phyloP scores from a whole-genome alignment of 208 protist species.

The Herpetomonas samuelpessoai region DNA sequence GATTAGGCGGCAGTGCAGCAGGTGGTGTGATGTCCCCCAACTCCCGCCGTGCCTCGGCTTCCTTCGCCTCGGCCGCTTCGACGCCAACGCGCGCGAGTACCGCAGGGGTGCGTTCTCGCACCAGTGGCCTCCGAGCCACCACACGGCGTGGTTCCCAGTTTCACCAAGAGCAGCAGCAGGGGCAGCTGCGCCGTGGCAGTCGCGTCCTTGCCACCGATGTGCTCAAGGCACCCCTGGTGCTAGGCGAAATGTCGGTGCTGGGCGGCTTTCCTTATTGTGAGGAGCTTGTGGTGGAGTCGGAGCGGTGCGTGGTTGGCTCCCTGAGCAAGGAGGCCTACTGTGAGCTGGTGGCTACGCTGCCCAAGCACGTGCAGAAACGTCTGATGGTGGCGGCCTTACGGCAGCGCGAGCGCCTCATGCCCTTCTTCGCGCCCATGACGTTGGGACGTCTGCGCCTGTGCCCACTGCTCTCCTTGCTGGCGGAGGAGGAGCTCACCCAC shows the following conservation, averaged over 20 bases:
- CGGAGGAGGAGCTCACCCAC: constrained; percentile 42
- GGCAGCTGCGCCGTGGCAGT: background rate
- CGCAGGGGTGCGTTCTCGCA: constrained; percentile 6
- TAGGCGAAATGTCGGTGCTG: constrained; percentile 59
- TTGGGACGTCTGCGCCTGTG: constrained; percentile 54
- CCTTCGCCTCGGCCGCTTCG: background rate
- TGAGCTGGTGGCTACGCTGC: constrained; percentile 25
- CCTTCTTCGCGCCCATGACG: constrained; percentile 60
- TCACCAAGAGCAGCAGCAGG: constrained; percentile 4
- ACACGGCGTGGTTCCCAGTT: constrained; percentile 1
- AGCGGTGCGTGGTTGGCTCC: constrained; percentile 31
- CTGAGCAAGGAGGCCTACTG: constrained; percentile 48
- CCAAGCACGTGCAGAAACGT: constrained; percentile 30
- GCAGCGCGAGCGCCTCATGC: constrained; percentile 55
- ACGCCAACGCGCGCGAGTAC: background rate
- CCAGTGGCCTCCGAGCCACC: background rate
- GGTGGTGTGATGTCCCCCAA: background rate
- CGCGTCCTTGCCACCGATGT: constrained; percentile 10
- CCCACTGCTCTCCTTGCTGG: constrained; percentile 51
- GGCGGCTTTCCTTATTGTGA: constrained; percentile 56
- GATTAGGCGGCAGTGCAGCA: background rate
- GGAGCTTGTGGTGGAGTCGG: constrained; percentile 40
- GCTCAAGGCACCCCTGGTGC: constrained; percentile 47
- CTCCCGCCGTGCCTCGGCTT: background rate
- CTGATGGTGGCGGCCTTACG: constrained; percentile 44